Evolutionary conservation across 495 filamentous ascomycete species (phyloP), one percentile per base, ranked within the genome.

Genomic region (Lasiosphaeria ovina): DNA sequence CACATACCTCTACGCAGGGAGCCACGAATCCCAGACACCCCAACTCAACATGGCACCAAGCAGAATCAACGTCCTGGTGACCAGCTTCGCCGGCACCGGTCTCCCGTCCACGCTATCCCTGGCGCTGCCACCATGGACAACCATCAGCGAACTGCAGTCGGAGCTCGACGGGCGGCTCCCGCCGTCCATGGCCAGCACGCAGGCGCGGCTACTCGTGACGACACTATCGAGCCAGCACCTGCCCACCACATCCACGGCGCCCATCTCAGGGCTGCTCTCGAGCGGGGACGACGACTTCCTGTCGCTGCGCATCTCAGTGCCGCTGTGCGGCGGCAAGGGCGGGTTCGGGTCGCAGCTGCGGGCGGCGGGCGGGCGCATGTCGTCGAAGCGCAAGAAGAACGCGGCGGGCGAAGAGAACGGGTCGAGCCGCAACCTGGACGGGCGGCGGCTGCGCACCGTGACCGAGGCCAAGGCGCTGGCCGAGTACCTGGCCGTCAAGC

Each of bases 301-400:
- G 56, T 85, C 91, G 3, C 83, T 98, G 9, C 91, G 91, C 50
- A 83, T 98, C 33, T 85, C 85, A 14, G 77, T 85, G 6, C 78
- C 89, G 9, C 76, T 97, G 44, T 87, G 85, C 66, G 94, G 94
- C 69, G 94, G 94, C 66, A 98, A 98, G 70, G 94, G 94, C 71
- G 94, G 94, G 58, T 98, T 98, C 74, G 94, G 94, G 63, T 96
- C 92, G 6, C 95, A 98, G 73, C 87, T 98, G 34, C 91, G 94
- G 70, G 94, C 94, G 4, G 94, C 94, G 12, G 94, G 94, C 69
- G 94, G 94, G 14, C 94, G 94, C 76, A 98, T 98, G 94, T 94
- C 91, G 1, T 89, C 86, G 6, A 92, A 91, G 72, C 89, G 91
- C 70, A 97, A 96, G 81, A 87, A 86, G 74, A 80, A 90, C 59